Base-by-base conservation (phyloP, 306 rosid genomes). In the Fagus sylvatica region DNA sequence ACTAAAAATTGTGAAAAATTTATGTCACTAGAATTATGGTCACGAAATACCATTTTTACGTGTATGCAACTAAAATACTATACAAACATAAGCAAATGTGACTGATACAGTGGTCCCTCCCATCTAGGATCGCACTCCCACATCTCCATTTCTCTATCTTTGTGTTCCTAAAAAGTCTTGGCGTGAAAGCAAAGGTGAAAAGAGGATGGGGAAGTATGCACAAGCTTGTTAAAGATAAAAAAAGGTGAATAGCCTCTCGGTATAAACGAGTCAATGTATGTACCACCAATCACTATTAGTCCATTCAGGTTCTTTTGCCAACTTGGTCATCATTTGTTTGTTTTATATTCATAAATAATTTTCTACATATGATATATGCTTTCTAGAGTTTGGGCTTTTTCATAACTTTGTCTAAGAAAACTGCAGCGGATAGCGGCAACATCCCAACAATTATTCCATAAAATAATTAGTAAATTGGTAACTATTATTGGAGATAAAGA, bases 101-200 rank as follows among this genome's bases (percentile, higher is more conserved):
- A 4, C 68, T 36, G 46, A 76, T 69, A 73, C 34, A 34, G 75
- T 79, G 86, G 89, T 83, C 89, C 28, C 28, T 22, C 28, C 88
- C 86, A 73, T 78, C 78, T 92, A 39, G 91, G 90, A 92, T 87
- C 80, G 19, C 88, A 84, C 80, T 72, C 83, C 78, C 88, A 82
- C 88, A 80, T 71, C 78, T 73, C 71, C 82, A 15, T 73, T 8
- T 68, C 22, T 64, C 51, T 37, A 37, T 69, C 66, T 79, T 62
- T 72, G 87, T 87, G 84, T 80, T 83, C 79, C 79, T 87, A 71
- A 83, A 46, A 70, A 82, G 86, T 56, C 95, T 88, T 88, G 73
- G 87, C 89, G 92, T 90, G 79, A 73, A 89, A 90, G 92, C 88
- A 73, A 92, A 88, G 87, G 75, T 8, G 33, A 73, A 17, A 70